Evolutionary conservation across 2,329 filamentous ascomycete genomes (phyloP).

Genomic region (Dactylonectria macrodidyma): DNA sequence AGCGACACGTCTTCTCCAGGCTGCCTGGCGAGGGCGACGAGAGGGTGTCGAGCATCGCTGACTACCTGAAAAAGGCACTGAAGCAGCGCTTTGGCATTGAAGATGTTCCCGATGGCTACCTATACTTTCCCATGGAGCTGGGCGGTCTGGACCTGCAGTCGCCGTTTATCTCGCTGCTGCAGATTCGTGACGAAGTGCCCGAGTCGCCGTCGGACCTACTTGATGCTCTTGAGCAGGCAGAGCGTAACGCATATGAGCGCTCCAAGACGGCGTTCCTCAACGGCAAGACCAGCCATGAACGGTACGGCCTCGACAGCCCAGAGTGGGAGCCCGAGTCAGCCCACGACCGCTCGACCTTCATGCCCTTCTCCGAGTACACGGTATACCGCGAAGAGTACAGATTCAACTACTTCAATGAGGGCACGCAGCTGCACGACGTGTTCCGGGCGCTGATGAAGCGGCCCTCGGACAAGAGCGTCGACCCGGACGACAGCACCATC

Average conservation of each 20-base stretch:
- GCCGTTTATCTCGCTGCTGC: slow-evolving; percentile 60
- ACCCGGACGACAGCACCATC: slow-evolving; percentile 46
- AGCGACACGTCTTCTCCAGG: slow-evolving; percentile 62
- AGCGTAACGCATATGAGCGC: slow-evolving; percentile 52
- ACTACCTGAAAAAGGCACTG: slow-evolving; percentile 68
- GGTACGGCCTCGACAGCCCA: slow-evolving; percentile 32
- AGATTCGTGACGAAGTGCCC: slow-evolving; percentile 54
- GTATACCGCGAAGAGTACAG: slow-evolving; percentile 59
- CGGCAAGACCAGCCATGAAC: slow-evolving; percentile 26
- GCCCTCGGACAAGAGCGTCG: slow-evolving; percentile 48
- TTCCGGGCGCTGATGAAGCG: slow-evolving; percentile 56
- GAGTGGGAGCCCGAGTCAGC: slow-evolving; percentile 50
- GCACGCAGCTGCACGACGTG: slow-evolving; percentile 47
- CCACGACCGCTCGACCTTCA: slow-evolving; percentile 57
- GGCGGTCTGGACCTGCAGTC: slow-evolving; percentile 64
- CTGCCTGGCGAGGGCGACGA: slow-evolving; percentile 42
- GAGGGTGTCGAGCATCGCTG: slow-evolving; percentile 61
- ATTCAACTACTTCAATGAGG: slow-evolving; percentile 42
- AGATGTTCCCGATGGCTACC: slow-evolving; percentile 61
- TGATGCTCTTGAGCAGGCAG: slow-evolving; percentile 51
- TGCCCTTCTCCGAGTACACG: slow-evolving; percentile 61
- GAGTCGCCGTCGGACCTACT: slow-evolving; percentile 51
- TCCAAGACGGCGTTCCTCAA: slow-evolving; percentile 55
- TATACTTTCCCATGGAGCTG: slow-evolving; percentile 62
- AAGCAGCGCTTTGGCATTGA: slow-evolving; percentile 64